phyloP scores from a whole-genome alignment of 139 green algal genomes.

The Haematococcus lacustris region DNA sequence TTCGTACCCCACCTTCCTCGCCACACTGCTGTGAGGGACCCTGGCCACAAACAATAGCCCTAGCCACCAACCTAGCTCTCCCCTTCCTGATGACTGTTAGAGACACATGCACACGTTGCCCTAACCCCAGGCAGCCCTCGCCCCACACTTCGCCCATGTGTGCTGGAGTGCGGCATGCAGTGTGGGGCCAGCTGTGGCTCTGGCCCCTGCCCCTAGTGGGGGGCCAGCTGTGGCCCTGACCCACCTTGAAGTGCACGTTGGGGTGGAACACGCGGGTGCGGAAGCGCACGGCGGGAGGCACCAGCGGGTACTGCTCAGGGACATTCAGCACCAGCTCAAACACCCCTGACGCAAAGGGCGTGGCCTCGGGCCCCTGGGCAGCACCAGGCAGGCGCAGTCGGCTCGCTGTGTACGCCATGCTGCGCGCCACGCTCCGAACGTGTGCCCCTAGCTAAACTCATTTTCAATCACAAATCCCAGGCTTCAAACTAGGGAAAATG shows the following conservation, averaged over 20 bases:
- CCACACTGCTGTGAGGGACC: too few relatives aligned
- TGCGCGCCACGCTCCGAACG: neutral
- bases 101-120: too few relatives aligned
- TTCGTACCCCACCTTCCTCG: too few relatives aligned
- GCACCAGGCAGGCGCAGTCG: neutral
- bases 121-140: too few relatives aligned
- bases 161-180: too few relatives aligned
- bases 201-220: too few relatives aligned
- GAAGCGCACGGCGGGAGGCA: slow-evolving; percentile 66
- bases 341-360: slow-evolving; percentile 72
- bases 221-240: too few relatives aligned
- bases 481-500: neutral
- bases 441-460: neutral
- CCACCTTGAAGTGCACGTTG: slow-evolving; percentile 89
- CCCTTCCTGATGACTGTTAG: too few relatives aligned
- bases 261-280: slow-evolving; percentile 92
- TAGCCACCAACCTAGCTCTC: too few relatives aligned
- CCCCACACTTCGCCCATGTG: too few relatives aligned
- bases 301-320: slow-evolving; percentile 85
- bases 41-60: too few relatives aligned
- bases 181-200: too few relatives aligned
- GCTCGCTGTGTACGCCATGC: neutral
- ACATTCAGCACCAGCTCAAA: slow-evolving; percentile 82
- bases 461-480: neutral
- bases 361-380: slow-evolving; percentile 72